Evolutionary conservation across 2,329 filamentous ascomycete genomes (phyloP), one percentile per base, ranked within the genome.

Genomic region (Xylaria hypoxylon): DNA sequence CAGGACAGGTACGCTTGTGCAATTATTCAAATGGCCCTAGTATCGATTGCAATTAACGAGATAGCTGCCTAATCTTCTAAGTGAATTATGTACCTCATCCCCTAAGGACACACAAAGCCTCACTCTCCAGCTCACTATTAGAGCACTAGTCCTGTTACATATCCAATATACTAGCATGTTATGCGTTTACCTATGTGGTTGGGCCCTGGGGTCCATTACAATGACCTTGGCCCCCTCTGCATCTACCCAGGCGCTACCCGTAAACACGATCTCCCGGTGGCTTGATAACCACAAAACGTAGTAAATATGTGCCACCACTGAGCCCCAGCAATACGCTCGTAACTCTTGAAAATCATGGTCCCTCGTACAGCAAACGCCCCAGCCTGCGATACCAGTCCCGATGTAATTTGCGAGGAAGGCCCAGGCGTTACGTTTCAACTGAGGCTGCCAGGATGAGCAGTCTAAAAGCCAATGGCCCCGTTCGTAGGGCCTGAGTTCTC

Each of bases 281-380:
- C 90, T 95, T 0, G 89, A 91, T 15, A 94, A 79, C 75, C 92
- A 95, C 0, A 97, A 78, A 44, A 94, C 77, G 3, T 96, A 79
- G 77, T 93, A 97, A 38, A 92, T 84, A 73, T 96, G 90, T 60
- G 88, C 85, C 0, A 88, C 87, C 0, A 93, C 81, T 68, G 90
- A 86, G 0, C 92, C 94, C 90, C 92, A 97, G 74, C 92, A 92
- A 75, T 92, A 96, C 1, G 95, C 77, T 38, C 88, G 85, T 1
- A 96, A 77, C 63, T 82, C 80, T 11, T 75, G 78, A 71, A 80
- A 84, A 3, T 72, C 75, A 26, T 73, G 72, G 53, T 83, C 81
- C 28, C 87, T 80, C 15, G 75, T 78, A 70, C 87, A 89, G 80
- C 86, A 88, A 1, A 91, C 83, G 2, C 89, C 89, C 90, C 91